Conservation (phyloP, 73 alveolate species). For the Tetrahymena thermophila region DNA sequence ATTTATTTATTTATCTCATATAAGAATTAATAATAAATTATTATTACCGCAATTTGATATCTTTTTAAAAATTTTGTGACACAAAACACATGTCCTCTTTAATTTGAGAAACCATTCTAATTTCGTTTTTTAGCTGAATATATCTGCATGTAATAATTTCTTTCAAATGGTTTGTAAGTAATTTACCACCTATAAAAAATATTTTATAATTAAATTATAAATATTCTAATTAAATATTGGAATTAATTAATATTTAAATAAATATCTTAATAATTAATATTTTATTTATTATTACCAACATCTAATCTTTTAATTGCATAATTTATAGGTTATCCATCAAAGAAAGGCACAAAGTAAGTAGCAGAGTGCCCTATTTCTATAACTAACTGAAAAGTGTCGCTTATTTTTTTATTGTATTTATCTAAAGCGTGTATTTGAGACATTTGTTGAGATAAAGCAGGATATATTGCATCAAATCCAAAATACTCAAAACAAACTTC, state of each 20-base stretch:
- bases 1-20: not conserved
- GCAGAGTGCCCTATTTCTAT: constrained; percentile 37
- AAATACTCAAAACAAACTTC: constrained; percentile 30
- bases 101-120: constrained; percentile 13
- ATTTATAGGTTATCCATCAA: constrained; percentile 27
- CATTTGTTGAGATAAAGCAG: constrained; percentile 7
- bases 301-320: constrained; percentile 23
- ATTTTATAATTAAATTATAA: not conserved
- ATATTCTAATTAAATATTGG: not conserved
- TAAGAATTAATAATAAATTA: not conserved
- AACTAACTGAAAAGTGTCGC: constrained; percentile 4
- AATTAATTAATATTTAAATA: too few relatives aligned
- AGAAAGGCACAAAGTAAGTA: constrained; percentile 29
- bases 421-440: not conserved
- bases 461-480: constrained; percentile 29
- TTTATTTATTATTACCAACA: not conserved
- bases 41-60: constrained; percentile 20
- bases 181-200: constrained; percentile 6
- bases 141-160: constrained; percentile 26
- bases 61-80: constrained; percentile 8
- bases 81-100: constrained; percentile 25
- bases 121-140: constrained; percentile 11
- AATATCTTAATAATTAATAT: too few relatives aligned
- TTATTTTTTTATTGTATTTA: not conserved
- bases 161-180: constrained; percentile 22